Percentiles rank a stretch among this genome's conserved stretches.
phyloP scores from a whole-genome alignment of 306 rosid species.

The Medicago ruthenica region DNA sequence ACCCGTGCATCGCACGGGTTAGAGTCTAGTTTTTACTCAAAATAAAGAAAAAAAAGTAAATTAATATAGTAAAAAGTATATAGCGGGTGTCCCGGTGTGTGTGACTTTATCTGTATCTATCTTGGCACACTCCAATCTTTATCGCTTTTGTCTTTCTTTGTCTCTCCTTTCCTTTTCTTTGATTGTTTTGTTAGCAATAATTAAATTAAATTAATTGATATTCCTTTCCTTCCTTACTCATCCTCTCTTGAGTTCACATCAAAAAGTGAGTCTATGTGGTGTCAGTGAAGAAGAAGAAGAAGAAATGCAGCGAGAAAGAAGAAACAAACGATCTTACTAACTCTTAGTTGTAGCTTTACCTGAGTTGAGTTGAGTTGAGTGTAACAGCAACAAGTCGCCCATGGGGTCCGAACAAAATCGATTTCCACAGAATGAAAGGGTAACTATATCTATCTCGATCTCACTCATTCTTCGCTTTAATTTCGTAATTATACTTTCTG shows the following conservation, averaged over 20 bases:
- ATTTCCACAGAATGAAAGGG: constrained; percentile 90
- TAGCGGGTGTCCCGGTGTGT: constrained; percentile 9
- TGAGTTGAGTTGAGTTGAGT: constrained; percentile 15
- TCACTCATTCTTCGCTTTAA: constrained; percentile 22
- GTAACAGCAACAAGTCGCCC: constrained; percentile 2
- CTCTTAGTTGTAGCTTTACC: not conserved
- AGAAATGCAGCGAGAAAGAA: constrained; percentile 38
- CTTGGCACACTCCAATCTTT: constrained; percentile 53
- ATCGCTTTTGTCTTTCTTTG: constrained; percentile 87
- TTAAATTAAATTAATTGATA: constrained; percentile 42
- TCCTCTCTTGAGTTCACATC: constrained; percentile 39
- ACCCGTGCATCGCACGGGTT: too few relatives aligned
- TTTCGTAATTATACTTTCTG: constrained; percentile 6
- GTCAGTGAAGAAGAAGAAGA: constrained; percentile 51
- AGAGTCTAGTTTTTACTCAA: too few relatives aligned
- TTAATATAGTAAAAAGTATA: too few relatives aligned
- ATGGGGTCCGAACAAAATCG: constrained; percentile 97
- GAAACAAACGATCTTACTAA: not conserved
- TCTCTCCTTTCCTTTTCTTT: constrained; percentile 49
- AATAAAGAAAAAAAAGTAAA: too few relatives aligned
- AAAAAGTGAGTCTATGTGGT: constrained; percentile 42
- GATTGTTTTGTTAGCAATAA: constrained; percentile 37
- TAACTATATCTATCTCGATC: constrained; percentile 39
- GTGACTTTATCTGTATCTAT: constrained; percentile 48
- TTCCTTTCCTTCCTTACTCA: not conserved